Conservation (phyloP, 805 yeast species). For the Nakazawaea ernobii region DNA sequence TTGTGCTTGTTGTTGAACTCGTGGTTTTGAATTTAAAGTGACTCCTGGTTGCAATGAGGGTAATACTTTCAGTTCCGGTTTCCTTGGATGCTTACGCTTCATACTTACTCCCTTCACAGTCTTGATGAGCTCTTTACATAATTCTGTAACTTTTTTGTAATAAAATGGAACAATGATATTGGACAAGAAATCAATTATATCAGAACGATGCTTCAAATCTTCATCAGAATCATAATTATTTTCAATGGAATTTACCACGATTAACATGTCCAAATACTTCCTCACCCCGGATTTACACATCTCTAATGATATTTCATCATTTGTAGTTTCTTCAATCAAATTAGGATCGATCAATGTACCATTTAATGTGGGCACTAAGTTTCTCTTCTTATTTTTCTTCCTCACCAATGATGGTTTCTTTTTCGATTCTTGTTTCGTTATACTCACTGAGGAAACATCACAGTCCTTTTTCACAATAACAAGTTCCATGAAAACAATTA, state of each 20-base stretch:
- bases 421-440: background rate
- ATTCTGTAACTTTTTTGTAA: slow-evolving; percentile 4
- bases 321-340: background rate
- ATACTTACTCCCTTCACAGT: slow-evolving; percentile 11
- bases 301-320: background rate
- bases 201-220: background rate
- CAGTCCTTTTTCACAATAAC: background rate
- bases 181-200: slow-evolving; percentile 8
- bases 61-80: background rate
- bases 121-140: slow-evolving; percentile 10
- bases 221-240: background rate
- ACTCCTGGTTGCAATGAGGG: background rate
- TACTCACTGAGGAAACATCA: background rate
- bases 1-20: background rate
- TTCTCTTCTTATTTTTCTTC: slow-evolving; percentile 8
- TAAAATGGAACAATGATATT: slow-evolving; percentile 11
- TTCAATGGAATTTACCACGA: slow-evolving; percentile 1
- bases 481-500: slow-evolving; percentile 7
- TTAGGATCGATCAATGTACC: slow-evolving; percentile 6
- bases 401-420: slow-evolving; percentile 11
- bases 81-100: background rate
- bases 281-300: slow-evolving; percentile 1
- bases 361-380: slow-evolving; percentile 7
- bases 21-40: background rate
- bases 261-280: slow-evolving; percentile 9